Evolutionary conservation across 768 basidiomycete species (phyloP).

Genomic region (Sporobolomyces roseus): DNA sequence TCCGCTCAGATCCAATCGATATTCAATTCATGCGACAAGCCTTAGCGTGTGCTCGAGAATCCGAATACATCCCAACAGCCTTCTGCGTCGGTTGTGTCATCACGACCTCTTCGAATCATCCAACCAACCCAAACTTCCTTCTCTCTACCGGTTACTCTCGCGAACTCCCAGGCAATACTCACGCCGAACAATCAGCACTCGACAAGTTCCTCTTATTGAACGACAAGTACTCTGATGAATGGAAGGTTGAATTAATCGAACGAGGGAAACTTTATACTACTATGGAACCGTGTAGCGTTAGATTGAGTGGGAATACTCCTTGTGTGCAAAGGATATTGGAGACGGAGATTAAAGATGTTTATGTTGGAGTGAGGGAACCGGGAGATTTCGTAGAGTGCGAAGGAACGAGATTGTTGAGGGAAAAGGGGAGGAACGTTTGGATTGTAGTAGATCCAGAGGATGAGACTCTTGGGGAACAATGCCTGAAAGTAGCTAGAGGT

Average conservation of each 20-base stretch:
- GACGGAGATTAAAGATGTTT: conserved; percentile 66
- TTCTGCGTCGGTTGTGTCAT: conserved; percentile 90
- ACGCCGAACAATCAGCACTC: conserved; percentile 93
- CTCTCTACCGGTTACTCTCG: conserved; percentile 81
- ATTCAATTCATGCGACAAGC: conserved; percentile 60
- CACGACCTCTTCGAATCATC: conserved; percentile 27
- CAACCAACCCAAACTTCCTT: conserved; percentile 45
- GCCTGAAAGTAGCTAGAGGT: conserved; percentile 71
- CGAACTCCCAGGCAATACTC: conserved; percentile 88
- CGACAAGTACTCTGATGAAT: not conserved
- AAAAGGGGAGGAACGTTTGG: conserved; percentile 69
- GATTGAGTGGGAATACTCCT: conserved; percentile 78
- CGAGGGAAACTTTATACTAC: conserved; percentile 83
- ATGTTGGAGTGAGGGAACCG: conserved; percentile 85
- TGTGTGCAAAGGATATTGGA: conserved; percentile 79
- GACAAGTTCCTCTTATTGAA: conserved; percentile 53
- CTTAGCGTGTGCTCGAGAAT: conserved; percentile 66
- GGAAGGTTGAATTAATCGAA: conserved; percentile 51
- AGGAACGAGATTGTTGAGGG: conserved; percentile 67
- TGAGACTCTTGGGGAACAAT: conserved; percentile 67
- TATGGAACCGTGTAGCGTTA: conserved; percentile 87
- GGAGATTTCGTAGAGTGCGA: conserved; percentile 91
- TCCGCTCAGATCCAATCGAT: conserved; percentile 45
- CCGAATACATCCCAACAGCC: conserved; percentile 65
- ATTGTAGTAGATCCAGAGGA: conserved; percentile 56